Base-by-base conservation (phyloP, 495 filamentous ascomycete genomes). In the Chaetomium tenue region DNA sequence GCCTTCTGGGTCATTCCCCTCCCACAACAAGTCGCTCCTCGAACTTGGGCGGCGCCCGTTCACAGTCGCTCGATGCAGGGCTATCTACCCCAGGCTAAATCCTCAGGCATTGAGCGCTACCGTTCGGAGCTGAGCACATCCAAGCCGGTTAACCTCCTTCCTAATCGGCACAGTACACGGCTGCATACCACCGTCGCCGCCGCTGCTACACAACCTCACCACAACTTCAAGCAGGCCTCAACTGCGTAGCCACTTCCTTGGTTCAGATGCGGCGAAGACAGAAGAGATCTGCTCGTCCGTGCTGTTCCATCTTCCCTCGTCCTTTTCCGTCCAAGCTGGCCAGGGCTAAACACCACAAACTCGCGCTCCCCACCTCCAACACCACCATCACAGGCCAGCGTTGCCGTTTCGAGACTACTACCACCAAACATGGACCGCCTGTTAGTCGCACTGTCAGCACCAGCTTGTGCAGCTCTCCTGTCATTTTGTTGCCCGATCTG, bases 271-370 rank as follows among this genome's bases (percentile, higher is more conserved):
- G 70, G 67, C 68, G 70, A 68, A 30, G 65, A 63, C 22, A 68
- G 64, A 60, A 57, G 39, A 68, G 71, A 74, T 74, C 71, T 70
- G 64, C 69, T 56, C 66, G 56, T 64, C 68, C 63, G 56, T 65
- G 69, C 68, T 72, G 67, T 70, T 50, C 70, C 60, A 26, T 58
- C 48, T 37, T 28, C 51, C 61, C 64, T 51, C 61, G 52, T 57
- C 12, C 51, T 13, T n/a, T 40, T 52, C 28, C 22, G 58, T 20
- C 33, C 52, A 33, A 18, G 42, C 25, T 39, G 44, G 54, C 8
- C 18, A 25, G 12, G 33, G 20, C 9, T 4, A 44, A 22, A 44
- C 55, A 40, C 7, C 64, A 48, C 53, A 63, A 63, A 67, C 65
- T 56, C 60, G 37, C 55, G 47, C 58, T 67, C 61, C 64, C 47